These are phyloP conservation scores for Annona squamosa DNA, from an alignment of 164 flowering plant genomes.

Conservation along the genomic window DNA sequence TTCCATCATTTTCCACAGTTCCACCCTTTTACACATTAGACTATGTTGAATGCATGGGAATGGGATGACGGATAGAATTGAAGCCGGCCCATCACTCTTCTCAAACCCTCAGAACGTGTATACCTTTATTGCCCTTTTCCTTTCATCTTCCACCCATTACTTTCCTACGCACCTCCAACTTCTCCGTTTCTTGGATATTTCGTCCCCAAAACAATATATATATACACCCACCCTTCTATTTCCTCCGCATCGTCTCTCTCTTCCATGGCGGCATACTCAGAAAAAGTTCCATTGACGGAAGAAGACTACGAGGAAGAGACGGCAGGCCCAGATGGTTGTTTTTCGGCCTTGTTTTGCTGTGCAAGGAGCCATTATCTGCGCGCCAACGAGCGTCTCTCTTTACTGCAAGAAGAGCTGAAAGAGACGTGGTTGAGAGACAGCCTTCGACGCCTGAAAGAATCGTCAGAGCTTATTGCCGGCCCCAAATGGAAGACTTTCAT, in stretches of 20 bases:
- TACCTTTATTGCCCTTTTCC: too few species aligned
- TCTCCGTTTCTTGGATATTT: background rate
- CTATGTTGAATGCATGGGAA: too few species aligned
- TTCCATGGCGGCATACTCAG: background rate
- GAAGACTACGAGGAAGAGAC: background rate
- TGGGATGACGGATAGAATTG: too few species aligned
- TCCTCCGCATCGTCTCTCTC: background rate
- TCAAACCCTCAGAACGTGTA: too few species aligned
- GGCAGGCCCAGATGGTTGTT: background rate
- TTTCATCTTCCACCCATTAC: too few species aligned
- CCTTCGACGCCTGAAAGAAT: conserved; percentile 45
- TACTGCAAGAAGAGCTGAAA: conserved; percentile 9
- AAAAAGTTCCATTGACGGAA: background rate
- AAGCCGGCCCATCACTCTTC: too few species aligned
- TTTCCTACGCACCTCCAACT: background rate
- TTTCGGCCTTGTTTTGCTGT: background rate
- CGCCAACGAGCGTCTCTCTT: background rate
- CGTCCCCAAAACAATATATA: background rate
- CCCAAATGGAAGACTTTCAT: conserved; percentile 89
- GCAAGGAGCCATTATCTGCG: background rate
- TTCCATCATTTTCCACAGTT: too few species aligned
- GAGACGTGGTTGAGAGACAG: conserved; percentile 22
- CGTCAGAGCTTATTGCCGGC: conserved; percentile 74
- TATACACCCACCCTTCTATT: background rate
- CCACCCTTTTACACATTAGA: too few species aligned